Conservation (phyloP, 805 yeast species). For the Barnettozyma salicaria region DNA sequence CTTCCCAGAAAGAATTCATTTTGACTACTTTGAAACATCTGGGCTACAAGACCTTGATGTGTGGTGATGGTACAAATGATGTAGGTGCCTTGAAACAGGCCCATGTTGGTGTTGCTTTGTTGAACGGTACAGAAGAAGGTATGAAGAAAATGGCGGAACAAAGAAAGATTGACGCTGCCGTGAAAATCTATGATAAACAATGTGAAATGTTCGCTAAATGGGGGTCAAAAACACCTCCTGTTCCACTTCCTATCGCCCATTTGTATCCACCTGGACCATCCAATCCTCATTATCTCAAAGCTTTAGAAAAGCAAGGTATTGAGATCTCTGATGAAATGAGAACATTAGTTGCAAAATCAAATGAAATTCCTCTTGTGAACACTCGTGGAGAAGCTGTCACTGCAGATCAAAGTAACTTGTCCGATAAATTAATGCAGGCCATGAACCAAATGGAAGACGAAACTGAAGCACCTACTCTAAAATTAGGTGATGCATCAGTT, state of each 20-base stretch:
- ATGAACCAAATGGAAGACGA: constrained; percentile 54
- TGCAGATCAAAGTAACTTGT: constrained; percentile 40
- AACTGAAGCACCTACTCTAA: constrained; percentile 83
- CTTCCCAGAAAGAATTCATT: constrained; percentile 89
- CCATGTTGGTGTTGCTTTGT: constrained; percentile 94
- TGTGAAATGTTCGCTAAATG: constrained; percentile 71
- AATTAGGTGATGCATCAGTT: constrained; percentile 96
- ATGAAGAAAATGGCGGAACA: constrained; percentile 83
- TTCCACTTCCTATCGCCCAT: constrained; percentile 86
- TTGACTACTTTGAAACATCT: constrained; percentile 75
- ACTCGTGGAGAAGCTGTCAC: constrained; percentile 26
- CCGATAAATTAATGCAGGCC: constrained; percentile 59
- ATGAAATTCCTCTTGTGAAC: constrained; percentile 32
- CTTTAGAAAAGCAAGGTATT: constrained; percentile 80
- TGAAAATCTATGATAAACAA: constrained; percentile 78
- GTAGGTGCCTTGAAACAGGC: constrained; percentile 99
- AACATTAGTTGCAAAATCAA: constrained; percentile 49
- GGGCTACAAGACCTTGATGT: constrained; percentile 94
- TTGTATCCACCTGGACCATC: constrained; percentile 91
- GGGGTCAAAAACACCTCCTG: constrained; percentile 79
- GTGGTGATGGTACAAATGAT: constrained; percentile 99
- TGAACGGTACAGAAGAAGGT: constrained; percentile 94
- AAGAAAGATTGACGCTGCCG: constrained; percentile 57
- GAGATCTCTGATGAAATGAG: constrained; percentile 69
- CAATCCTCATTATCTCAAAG: constrained; percentile 82